Evolutionary conservation across 2,329 filamentous ascomycete genomes (phyloP).

Genomic region (Botrytis byssoidea): DNA sequence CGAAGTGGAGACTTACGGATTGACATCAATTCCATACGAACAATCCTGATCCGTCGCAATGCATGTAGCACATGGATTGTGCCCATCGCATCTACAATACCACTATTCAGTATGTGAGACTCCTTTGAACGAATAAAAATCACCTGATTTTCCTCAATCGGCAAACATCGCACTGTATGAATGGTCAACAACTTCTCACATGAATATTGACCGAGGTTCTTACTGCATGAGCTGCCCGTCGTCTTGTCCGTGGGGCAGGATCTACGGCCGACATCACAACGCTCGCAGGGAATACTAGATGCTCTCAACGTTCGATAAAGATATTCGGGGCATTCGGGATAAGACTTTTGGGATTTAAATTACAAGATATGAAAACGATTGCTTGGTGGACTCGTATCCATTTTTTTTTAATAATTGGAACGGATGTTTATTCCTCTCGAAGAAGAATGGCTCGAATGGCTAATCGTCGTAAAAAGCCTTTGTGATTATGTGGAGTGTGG

Average conservation of each 20-base stretch:
- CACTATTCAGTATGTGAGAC: neutral
- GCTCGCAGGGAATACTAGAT: neutral
- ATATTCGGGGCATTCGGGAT: neutral
- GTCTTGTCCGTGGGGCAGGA: conserved; percentile 7
- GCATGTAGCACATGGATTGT: conserved; percentile 43
- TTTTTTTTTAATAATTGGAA: neutral
- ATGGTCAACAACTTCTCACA: conserved; percentile 8
- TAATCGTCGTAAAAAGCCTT: neutral
- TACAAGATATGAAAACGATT: neutral
- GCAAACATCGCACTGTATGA: conserved; percentile 48
- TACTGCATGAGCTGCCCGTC: conserved; percentile 37
- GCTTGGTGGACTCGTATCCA: neutral
- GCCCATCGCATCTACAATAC: conserved; percentile 47
- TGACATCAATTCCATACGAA: conserved; percentile 37
- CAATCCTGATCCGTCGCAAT: conserved; percentile 33
- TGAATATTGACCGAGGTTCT: neutral
- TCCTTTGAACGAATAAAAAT: conserved; percentile 19
- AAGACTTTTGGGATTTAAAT: neutral
- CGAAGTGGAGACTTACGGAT: conserved; percentile 28
- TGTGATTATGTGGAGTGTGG: neutral
- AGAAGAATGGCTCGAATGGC: neutral
- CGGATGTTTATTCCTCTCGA: neutral
- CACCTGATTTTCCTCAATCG: conserved; percentile 49
- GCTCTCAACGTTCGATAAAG: neutral
- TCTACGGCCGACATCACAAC: conserved; percentile 15